phyloP scores from a whole-genome alignment of 129 eudicot genomes.

The Kitagawia praeruptora region DNA sequence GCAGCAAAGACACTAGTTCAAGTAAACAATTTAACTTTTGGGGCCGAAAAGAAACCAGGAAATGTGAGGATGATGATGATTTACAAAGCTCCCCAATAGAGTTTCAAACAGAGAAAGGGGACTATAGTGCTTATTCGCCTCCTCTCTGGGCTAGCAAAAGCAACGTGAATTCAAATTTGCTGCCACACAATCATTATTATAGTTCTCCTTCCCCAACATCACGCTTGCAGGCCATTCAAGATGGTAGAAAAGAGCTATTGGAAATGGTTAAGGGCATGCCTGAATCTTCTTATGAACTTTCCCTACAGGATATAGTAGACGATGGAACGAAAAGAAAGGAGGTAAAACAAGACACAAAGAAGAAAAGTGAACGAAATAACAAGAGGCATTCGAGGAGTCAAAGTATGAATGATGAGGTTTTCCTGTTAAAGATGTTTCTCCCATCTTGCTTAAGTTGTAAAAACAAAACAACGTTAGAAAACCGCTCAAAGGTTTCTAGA shows the following conservation, averaged over 20 bases:
- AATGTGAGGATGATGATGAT: not conserved
- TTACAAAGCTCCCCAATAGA: not conserved
- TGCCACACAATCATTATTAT: slow-evolving; percentile 1
- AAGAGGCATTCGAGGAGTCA: slow-evolving; percentile 29
- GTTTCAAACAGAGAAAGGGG: not conserved
- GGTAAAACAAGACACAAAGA: slow-evolving; percentile 10
- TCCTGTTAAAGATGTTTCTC: slow-evolving; percentile 44
- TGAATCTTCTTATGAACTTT: slow-evolving; percentile 47
- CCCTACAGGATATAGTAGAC: slow-evolving; percentile 51
- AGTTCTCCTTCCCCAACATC: slow-evolving; percentile 14
- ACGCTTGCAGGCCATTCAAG: slow-evolving; percentile 17
- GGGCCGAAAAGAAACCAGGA: slow-evolving; percentile 3
- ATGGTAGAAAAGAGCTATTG: slow-evolving; percentile 26
- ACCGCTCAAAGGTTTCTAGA: not conserved
- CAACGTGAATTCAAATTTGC: not conserved
- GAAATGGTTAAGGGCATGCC: slow-evolving; percentile 33
- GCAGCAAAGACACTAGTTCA: not conserved
- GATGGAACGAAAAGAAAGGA: slow-evolving; percentile 1
- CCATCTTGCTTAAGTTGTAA: slow-evolving; percentile 29
- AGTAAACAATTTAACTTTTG: slow-evolving; percentile 10
- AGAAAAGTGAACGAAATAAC: slow-evolving; percentile 7
- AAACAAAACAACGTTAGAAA: slow-evolving; percentile 14
- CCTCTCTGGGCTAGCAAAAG: slow-evolving; percentile 8
- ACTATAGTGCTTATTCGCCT: slow-evolving; percentile 15
- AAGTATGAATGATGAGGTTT: slow-evolving; percentile 54